These are phyloP conservation scores for Dimocarpus longan DNA, from an alignment of 345 rosid genomes.

Conservation along the genomic window DNA sequence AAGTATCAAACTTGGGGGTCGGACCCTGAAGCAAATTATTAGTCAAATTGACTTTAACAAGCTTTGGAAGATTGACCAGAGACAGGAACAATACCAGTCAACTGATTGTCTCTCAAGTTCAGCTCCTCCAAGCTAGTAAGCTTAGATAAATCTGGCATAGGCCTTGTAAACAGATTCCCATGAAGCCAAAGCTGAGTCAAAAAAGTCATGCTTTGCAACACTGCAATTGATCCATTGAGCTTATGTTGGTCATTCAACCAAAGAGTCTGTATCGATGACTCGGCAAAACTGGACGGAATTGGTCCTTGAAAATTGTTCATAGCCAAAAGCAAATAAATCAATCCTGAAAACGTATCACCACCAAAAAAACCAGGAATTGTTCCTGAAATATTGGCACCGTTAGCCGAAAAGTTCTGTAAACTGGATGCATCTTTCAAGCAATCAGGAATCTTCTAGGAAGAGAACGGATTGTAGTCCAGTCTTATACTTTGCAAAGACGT, in stretches of 20 bases:
- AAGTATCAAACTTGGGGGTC: slow-evolving; percentile 25
- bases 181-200: slow-evolving; percentile 67
- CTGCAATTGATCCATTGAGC: slow-evolving; percentile 60
- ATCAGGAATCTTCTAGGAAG: slow-evolving; percentile 56
- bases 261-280: slow-evolving; percentile 42
- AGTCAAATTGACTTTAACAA: slow-evolving; percentile 53
- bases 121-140: slow-evolving; percentile 34
- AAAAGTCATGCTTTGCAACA: slow-evolving; percentile 54
- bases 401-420: slow-evolving; percentile 54
- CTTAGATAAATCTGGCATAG: slow-evolving; percentile 59
- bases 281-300: slow-evolving; percentile 44
- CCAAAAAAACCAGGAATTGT: slow-evolving; percentile 54
- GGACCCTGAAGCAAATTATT: slow-evolving; percentile 47
- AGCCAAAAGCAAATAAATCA: slow-evolving; percentile 49
- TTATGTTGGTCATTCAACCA: slow-evolving; percentile 52
- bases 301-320: slow-evolving; percentile 53
- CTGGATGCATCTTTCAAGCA: slow-evolving; percentile 47
- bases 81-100: slow-evolving; percentile 77
- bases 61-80: slow-evolving; percentile 36
- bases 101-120: slow-evolving; percentile 68
- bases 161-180: slow-evolving; percentile 60
- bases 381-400: slow-evolving; percentile 47
- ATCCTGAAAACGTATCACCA: slow-evolving; percentile 35
- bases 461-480: slow-evolving; percentile 51
- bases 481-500: slow-evolving; percentile 34